These are phyloP conservation scores for Mycena sanguinolenta DNA, from an alignment of 768 basidiomycete genomes.

Conservation along the genomic window DNA sequence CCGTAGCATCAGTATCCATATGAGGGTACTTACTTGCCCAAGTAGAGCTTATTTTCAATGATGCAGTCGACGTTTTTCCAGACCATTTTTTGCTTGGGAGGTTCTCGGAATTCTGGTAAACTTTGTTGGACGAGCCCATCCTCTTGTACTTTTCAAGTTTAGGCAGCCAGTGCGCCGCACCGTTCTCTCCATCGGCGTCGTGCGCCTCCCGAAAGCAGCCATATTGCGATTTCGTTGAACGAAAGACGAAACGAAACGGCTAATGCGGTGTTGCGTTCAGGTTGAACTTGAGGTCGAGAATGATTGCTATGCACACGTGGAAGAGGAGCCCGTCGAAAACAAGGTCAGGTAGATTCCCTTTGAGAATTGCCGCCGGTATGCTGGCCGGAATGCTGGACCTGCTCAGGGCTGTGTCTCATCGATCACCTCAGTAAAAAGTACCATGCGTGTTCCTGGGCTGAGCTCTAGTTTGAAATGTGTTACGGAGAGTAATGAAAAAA, in stretches of 20 bases:
- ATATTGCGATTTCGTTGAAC: conserved; percentile 7
- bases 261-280: conserved; percentile 34
- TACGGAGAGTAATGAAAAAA: conserved; percentile 14
- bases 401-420: conserved; percentile 29
- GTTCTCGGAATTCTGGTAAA: conserved; percentile 33
- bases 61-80: conserved; percentile 80
- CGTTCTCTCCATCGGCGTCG: conserved; percentile 32
- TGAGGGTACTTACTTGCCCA: conserved; percentile 76
- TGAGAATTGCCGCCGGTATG: conserved; percentile 10
- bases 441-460: conserved; percentile 12
- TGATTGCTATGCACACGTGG: conserved; percentile 27
- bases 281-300: conserved; percentile 8
- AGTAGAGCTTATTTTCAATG: conserved; percentile 74
- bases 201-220: conserved; percentile 27
- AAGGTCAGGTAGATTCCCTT: conserved; percentile 25
- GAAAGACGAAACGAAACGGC: conserved; percentile 30
- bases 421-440: conserved; percentile 13
- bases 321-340: conserved; percentile 16
- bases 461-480: conserved; percentile 17
- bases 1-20: conserved; percentile 31
- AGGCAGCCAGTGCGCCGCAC: conserved; percentile 17
- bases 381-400: conserved; percentile 5
- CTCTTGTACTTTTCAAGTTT: conserved; percentile 42
- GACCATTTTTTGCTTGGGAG: conserved; percentile 53
- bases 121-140: conserved; percentile 22